These are phyloP conservation scores for Leptographium procerum DNA, from an alignment of 2,329 filamentous ascomycete species.

Conservation along the genomic window DNA sequence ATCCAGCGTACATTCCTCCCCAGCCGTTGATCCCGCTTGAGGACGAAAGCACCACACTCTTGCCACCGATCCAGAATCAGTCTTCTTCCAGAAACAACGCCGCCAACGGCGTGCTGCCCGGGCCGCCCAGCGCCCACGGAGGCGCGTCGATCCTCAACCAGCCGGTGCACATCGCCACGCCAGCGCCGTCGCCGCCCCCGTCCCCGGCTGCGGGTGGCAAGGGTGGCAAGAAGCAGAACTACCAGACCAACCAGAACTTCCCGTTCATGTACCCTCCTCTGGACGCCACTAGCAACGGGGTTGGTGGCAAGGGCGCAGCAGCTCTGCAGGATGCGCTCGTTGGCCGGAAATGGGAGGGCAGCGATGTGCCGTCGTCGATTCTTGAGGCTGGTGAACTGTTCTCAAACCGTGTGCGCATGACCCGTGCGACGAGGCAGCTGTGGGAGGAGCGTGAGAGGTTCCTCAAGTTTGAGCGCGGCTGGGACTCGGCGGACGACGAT, in stretches of 20 bases:
- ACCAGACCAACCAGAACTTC: conserved; percentile 98
- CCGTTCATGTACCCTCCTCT: conserved; percentile 94
- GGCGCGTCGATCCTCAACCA: conserved; percentile 82
- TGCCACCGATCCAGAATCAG: conserved; percentile 74
- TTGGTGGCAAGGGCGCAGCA: conserved; percentile 78
- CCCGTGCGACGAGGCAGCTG: conserved; percentile 78
- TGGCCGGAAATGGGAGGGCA: conserved; percentile 82
- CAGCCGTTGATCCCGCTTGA: conserved; percentile 74
- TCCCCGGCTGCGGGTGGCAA: conserved; percentile 82
- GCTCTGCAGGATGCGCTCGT: conserved; percentile 71
- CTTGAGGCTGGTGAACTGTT: conserved; percentile 91
- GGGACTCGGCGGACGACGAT: conserved; percentile 47
- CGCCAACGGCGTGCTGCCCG: conserved; percentile 50
- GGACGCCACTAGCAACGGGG: conserved; percentile 76
- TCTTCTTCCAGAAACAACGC: conserved; percentile 50
- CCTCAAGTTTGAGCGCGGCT: conserved; percentile 84
- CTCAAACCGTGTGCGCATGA: conserved; percentile 80
- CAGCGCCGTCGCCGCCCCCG: conserved; percentile 87
- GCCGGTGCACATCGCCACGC: conserved; percentile 96
- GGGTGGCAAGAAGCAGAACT: conserved; percentile 96
- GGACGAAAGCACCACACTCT: conserved; percentile 77
- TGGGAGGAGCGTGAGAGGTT: conserved; percentile 92
- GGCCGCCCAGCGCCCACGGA: conserved; percentile 41
- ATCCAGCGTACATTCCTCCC: conserved; percentile 89
- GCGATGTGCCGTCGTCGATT: conserved; percentile 87